phyloP scores from a whole-genome alignment of 2,329 filamentous ascomycete genomes.

The Diaporthe amygdali region DNA sequence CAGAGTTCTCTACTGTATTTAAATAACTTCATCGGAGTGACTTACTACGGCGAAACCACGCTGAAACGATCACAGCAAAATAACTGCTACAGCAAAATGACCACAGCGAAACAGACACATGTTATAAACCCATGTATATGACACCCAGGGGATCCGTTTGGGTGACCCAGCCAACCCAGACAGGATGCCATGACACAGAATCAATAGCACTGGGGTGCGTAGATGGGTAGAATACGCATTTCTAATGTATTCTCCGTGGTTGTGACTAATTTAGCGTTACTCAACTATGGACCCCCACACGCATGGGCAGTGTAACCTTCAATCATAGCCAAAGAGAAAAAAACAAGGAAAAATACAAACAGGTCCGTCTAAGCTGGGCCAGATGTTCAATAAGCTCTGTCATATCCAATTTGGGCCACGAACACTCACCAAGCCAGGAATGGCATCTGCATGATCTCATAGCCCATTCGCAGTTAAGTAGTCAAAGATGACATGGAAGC shows the following conservation, averaged over 20 bases:
- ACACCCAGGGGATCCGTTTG: too few relatives aligned
- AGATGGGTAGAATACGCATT: neutral
- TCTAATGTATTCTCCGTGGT: neutral
- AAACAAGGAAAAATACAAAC: neutral
- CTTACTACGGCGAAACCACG: too few relatives aligned
- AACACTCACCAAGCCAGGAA: neutral
- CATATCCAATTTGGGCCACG: neutral
- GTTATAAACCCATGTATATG: too few relatives aligned
- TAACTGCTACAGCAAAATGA: too few relatives aligned
- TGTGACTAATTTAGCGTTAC: neutral
- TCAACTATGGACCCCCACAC: neutral
- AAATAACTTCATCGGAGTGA: too few relatives aligned
- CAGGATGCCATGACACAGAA: too few relatives aligned
- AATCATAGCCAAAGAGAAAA: neutral
- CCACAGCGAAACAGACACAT: too few relatives aligned
- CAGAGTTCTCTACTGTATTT: too few relatives aligned
- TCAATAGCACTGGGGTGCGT: too few relatives aligned
- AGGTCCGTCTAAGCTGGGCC: neutral
- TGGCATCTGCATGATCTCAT: neutral
- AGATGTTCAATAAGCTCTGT: neutral
- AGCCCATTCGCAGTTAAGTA: conserved; percentile 26
- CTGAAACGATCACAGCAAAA: too few relatives aligned
- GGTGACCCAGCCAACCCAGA: too few relatives aligned
- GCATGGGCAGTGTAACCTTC: neutral
- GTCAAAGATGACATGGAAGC: conserved; percentile 34